These are phyloP conservation scores for Fulvia fulva DNA, from an alignment of 2,329 filamentous ascomycete genomes.

Conservation along the genomic window DNA sequence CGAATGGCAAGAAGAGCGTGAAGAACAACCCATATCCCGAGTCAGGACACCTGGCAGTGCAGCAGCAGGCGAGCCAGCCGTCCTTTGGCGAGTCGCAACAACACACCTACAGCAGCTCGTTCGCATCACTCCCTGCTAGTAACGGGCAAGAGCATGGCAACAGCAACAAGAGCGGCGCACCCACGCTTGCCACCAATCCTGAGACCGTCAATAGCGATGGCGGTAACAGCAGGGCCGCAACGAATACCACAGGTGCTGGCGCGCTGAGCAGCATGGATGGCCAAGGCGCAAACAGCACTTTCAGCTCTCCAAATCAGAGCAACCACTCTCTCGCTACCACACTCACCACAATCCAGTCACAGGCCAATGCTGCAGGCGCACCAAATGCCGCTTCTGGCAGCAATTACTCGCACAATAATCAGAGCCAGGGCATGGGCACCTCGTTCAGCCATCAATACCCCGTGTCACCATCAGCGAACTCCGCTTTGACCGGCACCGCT, in stretches of 20 bases:
- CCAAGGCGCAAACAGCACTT: constrained; percentile 65
- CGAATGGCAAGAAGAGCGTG: constrained; percentile 24
- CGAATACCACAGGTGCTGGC: constrained; percentile 64
- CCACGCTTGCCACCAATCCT: constrained; percentile 78
- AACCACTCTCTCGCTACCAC: constrained; percentile 78
- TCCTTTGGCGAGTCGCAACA: constrained; percentile 17
- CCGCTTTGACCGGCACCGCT: constrained; percentile 53
- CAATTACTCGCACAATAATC: constrained; percentile 33
- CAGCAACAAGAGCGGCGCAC: constrained; percentile 69
- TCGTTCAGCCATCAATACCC: constrained; percentile 58
- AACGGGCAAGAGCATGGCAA: constrained; percentile 57
- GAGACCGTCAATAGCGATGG: constrained; percentile 71
- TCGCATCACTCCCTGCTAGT: constrained; percentile 47
- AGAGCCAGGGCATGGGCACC: constrained; percentile 33
- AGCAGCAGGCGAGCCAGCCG: constrained; percentile 44
- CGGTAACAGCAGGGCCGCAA: constrained; percentile 77
- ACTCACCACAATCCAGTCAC: constrained; percentile 78
- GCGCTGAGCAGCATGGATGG: constrained; percentile 58
- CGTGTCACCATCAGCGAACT: constrained; percentile 44
- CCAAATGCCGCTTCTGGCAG: constrained; percentile 31
- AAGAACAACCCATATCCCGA: constrained; percentile 92
- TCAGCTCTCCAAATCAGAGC: constrained; percentile 77
- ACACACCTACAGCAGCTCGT: constrained; percentile 27
- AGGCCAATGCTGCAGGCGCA: constrained; percentile 43
- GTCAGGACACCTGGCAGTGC: constrained; percentile 61